phyloP scores from a whole-genome alignment of 805 yeast species.

The Phaffomyces antillensis region DNA sequence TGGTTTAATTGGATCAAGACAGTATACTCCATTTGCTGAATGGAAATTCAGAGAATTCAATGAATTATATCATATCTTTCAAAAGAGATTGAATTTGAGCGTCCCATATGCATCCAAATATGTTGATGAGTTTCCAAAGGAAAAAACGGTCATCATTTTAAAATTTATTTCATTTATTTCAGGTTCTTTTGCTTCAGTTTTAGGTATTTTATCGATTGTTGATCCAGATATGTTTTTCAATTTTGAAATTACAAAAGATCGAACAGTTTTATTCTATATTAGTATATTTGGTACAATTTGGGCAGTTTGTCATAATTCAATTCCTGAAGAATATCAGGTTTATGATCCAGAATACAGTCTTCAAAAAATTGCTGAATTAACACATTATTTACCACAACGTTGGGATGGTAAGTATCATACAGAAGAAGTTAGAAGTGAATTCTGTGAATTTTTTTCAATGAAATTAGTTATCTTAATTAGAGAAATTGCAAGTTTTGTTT shows the following conservation, averaged over 20 bases:
- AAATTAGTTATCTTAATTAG: conserved; percentile 62
- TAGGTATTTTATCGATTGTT: conserved; percentile 66
- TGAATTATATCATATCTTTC: conserved; percentile 85
- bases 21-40: conserved; percentile 89
- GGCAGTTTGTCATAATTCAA: conserved; percentile 71
- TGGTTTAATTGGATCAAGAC: conserved; percentile 70
- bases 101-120: conserved; percentile 75
- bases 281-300: conserved; percentile 83
- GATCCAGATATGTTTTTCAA: conserved; percentile 91
- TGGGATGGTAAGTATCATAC: conserved; percentile 89
- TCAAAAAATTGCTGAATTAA: conserved; percentile 70
- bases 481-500: conserved; percentile 73
- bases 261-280: conserved; percentile 79
- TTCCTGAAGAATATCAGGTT: conserved; percentile 59
- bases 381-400: conserved; percentile 81
- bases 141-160: conserved; percentile 46
- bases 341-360: conserved; percentile 92
- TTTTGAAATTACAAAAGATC: conserved; percentile 77
- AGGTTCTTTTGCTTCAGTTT: conserved; percentile 85
- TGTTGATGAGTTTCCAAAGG: conserved; percentile 88
- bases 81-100: conserved; percentile 69
- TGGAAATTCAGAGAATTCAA: conserved; percentile 95
- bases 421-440: conserved; percentile 75
- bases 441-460: conserved; percentile 70
- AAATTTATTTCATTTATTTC: conserved; percentile 65